Evolutionary conservation across 169 alveolate genomes (phyloP).

Genomic region (Theileria parva): DNA sequence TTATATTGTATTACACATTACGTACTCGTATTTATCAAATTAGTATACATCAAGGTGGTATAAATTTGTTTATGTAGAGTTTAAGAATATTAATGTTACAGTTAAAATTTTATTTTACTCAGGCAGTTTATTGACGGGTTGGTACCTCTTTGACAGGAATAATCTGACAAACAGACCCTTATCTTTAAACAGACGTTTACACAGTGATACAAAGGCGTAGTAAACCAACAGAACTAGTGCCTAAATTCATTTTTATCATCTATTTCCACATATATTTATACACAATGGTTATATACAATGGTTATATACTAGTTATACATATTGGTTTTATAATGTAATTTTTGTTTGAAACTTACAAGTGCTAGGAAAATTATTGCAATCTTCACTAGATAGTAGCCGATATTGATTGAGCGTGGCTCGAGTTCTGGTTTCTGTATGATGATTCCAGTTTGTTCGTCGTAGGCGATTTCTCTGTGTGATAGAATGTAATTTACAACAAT

Average conservation of each 20-base stretch:
- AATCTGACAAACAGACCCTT: neutral
- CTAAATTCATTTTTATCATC: neutral
- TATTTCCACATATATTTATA: neutral
- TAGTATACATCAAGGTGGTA: neutral
- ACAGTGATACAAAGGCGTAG: neutral
- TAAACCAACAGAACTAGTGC: neutral
- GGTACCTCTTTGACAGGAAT: constrained; percentile 4
- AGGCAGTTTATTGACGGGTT: constrained; percentile 12
- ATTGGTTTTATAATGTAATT: neutral
- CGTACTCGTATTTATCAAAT: too few species aligned
- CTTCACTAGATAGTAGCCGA: constrained; percentile 17
- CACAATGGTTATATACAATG: neutral
- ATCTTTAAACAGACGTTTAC: neutral
- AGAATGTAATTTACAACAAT: constrained; percentile 78
- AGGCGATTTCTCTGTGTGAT: constrained; percentile 63
- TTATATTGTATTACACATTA: too few species aligned
- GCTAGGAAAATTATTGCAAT: constrained; percentile 6
- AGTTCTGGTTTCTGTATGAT: constrained; percentile 45
- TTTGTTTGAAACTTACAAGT: constrained; percentile 16
- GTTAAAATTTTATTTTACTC: constrained; percentile 5
- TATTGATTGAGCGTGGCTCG: constrained; percentile 11
- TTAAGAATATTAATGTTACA: constrained; percentile 12
- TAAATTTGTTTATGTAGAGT: neutral
- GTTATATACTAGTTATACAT: neutral
- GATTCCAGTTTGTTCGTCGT: constrained; percentile 59